phyloP scores from a whole-genome alignment of 345 rosid genomes.

The Schrenkiella parvula region DNA sequence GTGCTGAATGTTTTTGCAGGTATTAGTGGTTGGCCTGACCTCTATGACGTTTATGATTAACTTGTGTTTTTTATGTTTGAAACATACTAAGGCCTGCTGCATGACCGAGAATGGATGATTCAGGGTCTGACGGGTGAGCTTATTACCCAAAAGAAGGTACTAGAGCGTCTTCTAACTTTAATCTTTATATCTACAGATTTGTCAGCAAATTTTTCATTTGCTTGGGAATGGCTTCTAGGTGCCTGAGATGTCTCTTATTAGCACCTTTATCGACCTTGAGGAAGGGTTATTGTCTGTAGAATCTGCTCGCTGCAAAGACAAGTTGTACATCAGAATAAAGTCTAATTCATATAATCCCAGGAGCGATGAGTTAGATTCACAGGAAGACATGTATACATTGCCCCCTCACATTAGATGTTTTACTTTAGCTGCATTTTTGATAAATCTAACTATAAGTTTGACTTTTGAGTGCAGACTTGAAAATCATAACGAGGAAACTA shows the following conservation, averaged over 20 bases:
- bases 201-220: slow-evolving; percentile 7
- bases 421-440: background rate
- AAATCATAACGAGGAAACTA: slow-evolving; percentile 45
- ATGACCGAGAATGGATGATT: slow-evolving; percentile 94
- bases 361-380: slow-evolving; percentile 45
- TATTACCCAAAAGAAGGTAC: slow-evolving; percentile 89
- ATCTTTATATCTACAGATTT: background rate
- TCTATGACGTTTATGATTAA: background rate
- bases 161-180: slow-evolving; percentile 1
- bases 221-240: slow-evolving; percentile 51
- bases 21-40: background rate
- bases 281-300: slow-evolving; percentile 52
- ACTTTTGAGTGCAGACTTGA: slow-evolving; percentile 44
- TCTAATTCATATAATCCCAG: slow-evolving; percentile 37
- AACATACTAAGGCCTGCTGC: slow-evolving; percentile 47
- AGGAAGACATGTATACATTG: slow-evolving; percentile 45
- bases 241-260: slow-evolving; percentile 78
- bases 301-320: slow-evolving; percentile 54
- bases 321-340: slow-evolving; percentile 54
- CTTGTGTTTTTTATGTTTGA: background rate
- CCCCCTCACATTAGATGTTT: background rate
- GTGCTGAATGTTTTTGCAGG: background rate
- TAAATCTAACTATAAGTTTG: background rate
- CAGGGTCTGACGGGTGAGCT: slow-evolving; percentile 69
- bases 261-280: slow-evolving; percentile 61